phyloP scores from a whole-genome alignment of 108 stramenopile genomes.

The Cylindrotheca closterium region DNA sequence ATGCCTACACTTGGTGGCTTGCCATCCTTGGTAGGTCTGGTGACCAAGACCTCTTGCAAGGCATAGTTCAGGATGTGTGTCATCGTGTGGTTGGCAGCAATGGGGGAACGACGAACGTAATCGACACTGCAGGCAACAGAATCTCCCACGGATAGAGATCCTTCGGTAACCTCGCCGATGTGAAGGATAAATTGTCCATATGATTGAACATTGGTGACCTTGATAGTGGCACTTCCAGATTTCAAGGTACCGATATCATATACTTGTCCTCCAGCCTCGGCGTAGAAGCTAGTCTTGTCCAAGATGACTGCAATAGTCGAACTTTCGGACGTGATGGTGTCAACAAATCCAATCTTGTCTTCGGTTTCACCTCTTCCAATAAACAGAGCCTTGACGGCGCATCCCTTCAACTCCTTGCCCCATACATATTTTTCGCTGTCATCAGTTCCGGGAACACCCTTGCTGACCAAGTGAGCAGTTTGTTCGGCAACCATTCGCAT shows the following conservation, averaged over 20 bases:
- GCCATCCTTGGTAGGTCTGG: slow-evolving; percentile 37
- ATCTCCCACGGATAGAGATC: slow-evolving; percentile 81
- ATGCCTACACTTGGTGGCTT: slow-evolving; percentile 37
- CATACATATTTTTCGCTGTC: slow-evolving; percentile 89
- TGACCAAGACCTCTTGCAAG: slow-evolving; percentile 83
- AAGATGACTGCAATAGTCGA: slow-evolving; percentile 90
- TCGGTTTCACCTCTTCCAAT: slow-evolving; percentile 88
- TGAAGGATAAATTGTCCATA: slow-evolving; percentile 95
- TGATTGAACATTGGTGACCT: slow-evolving; percentile 82
- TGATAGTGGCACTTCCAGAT: slow-evolving; percentile 47
- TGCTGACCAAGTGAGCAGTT: slow-evolving; percentile 83
- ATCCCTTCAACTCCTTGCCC: slow-evolving; percentile 74
- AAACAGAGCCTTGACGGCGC: slow-evolving; percentile 86
- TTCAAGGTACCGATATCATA: slow-evolving; percentile 89
- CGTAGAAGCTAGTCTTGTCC: slow-evolving; percentile 94
- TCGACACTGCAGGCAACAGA: slow-evolving; percentile 85
- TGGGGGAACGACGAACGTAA: slow-evolving; percentile 91
- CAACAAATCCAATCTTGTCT: slow-evolving; percentile 87
- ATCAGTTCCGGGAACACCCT: slow-evolving; percentile 79
- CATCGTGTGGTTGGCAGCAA: slow-evolving; percentile 99
- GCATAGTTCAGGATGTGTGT: slow-evolving; percentile 99
- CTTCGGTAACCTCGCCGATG: slow-evolving; percentile 71
- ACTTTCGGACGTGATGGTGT: slow-evolving; percentile 60
- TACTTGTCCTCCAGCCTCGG: slow-evolving; percentile 96
- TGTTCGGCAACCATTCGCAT: slow-evolving; percentile 97